Evolutionary conservation across 768 basidiomycete species (phyloP).

Genomic region (Clitopilus hobsonii): DNA sequence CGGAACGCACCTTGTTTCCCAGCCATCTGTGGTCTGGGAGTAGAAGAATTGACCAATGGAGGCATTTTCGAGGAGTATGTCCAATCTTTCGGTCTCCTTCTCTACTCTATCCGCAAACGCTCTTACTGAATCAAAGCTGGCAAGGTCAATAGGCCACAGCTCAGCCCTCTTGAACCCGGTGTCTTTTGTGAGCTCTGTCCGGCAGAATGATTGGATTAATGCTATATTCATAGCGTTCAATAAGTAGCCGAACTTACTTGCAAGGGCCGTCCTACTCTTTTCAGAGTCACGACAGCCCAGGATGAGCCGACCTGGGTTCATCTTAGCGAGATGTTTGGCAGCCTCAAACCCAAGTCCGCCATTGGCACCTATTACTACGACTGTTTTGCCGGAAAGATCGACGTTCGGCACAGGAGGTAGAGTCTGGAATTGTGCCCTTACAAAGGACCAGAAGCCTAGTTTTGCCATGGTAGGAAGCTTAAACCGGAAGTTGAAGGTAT

Average conservation of each 20-base stretch:
- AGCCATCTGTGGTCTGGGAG: slow-evolving; percentile 33
- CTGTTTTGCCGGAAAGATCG: slow-evolving; percentile 39
- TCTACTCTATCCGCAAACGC: slow-evolving; percentile 30
- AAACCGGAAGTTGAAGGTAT: too few species aligned
- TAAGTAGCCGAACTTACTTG: slow-evolving; percentile 20
- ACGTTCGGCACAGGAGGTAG: slow-evolving; percentile 26
- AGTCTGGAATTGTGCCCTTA: slow-evolving; percentile 15
- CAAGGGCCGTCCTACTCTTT: slow-evolving; percentile 30
- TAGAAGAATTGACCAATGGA: slow-evolving; percentile 14
- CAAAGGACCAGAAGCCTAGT: slow-evolving; percentile 8
- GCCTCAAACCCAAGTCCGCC: slow-evolving; percentile 46
- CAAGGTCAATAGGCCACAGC: slow-evolving; percentile 36
- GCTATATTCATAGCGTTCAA: background rate
- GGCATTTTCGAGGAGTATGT: slow-evolving; percentile 44
- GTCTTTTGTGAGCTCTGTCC: slow-evolving; percentile 21
- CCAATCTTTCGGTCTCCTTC: slow-evolving; percentile 30
- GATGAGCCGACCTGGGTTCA: slow-evolving; percentile 37
- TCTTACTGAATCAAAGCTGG: slow-evolving; percentile 33
- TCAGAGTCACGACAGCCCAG: slow-evolving; percentile 31
- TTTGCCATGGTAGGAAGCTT: slow-evolving; percentile 14
- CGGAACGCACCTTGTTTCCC: slow-evolving; percentile 35
- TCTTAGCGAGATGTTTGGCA: slow-evolving; percentile 37
- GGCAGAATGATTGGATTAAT: background rate
- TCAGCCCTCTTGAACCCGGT: slow-evolving; percentile 31
- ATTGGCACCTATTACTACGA: slow-evolving; percentile 48